Evolutionary conservation across 2,329 filamentous ascomycete species (phyloP).

Genomic region (Fusarium anguioides): DNA sequence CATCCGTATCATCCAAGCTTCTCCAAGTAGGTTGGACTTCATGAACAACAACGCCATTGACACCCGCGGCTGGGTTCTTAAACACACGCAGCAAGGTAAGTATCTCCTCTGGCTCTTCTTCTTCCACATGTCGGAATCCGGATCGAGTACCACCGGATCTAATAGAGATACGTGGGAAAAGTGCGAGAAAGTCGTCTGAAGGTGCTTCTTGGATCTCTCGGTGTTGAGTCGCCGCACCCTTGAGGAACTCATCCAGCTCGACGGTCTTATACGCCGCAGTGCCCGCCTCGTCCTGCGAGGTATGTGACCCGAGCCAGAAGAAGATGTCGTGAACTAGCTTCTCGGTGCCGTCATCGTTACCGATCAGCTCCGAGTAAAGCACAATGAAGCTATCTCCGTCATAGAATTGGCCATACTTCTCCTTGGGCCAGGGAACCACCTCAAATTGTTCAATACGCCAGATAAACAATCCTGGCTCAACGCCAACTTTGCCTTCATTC

Average conservation of each 20-base stretch:
- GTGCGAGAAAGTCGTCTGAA: conserved; percentile 67
- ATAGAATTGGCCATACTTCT: conserved; percentile 69
- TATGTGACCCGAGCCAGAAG: conserved; percentile 76
- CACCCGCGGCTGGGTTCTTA: conserved; percentile 63
- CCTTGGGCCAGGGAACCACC: conserved; percentile 69
- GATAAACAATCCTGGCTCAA: conserved; percentile 64
- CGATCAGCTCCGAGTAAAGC: conserved; percentile 67
- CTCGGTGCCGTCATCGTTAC: conserved; percentile 54
- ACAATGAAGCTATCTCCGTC: conserved; percentile 77
- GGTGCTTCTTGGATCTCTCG: conserved; percentile 70
- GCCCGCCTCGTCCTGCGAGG: conserved; percentile 75
- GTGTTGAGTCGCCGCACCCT: conserved; percentile 71
- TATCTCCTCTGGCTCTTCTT: conserved; percentile 54
- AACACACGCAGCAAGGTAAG: conserved; percentile 70
- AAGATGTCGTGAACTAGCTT: conserved; percentile 72
- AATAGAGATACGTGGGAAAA: conserved; percentile 72
- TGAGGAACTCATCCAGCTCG: conserved; percentile 74
- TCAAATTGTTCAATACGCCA: conserved; percentile 77
- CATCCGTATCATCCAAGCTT: conserved; percentile 73
- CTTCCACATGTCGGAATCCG: conserved; percentile 72
- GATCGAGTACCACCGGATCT: conserved; percentile 69
- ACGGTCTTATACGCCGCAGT: conserved; percentile 78
- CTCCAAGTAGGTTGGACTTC: conserved; percentile 71
- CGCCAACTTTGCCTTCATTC: conserved; percentile 68
- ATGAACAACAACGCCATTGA: conserved; percentile 66